Conservation (phyloP, 352 stramenopile species). For the Stephanocyclus meneghinianus region DNA sequence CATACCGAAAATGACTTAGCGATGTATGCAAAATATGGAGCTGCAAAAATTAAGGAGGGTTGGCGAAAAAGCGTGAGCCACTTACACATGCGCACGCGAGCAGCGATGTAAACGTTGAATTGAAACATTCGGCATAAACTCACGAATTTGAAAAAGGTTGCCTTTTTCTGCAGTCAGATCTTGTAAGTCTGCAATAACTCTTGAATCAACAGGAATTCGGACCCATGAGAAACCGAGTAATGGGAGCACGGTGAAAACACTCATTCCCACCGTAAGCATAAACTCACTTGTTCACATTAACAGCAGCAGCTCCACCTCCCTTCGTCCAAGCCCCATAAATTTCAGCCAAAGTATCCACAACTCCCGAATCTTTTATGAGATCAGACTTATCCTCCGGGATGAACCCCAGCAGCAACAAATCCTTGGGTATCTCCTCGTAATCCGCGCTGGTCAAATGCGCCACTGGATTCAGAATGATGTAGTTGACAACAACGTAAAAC, state of each 20-base stretch:
- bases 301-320: slow-evolving; percentile 67
- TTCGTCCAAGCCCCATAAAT: slow-evolving; percentile 80
- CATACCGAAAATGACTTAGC: slow-evolving; percentile 81
- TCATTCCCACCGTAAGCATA: neutral
- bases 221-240: neutral
- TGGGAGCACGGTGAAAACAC: neutral
- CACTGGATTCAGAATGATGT: slow-evolving; percentile 21
- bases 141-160: slow-evolving; percentile 71
- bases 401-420: slow-evolving; percentile 79
- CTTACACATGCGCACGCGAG: too few relatives aligned
- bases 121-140: too few relatives aligned
- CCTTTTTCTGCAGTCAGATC: slow-evolving; percentile 72
- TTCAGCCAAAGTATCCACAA: slow-evolving; percentile 77
- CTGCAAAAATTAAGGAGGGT: too few relatives aligned
- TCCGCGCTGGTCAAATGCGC: slow-evolving; percentile 76
- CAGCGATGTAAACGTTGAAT: too few relatives aligned
- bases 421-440: slow-evolving; percentile 78
- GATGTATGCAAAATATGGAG: slow-evolving; percentile 84
- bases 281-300: slow-evolving; percentile 77
- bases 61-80: too few relatives aligned
- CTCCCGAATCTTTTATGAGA: slow-evolving; percentile 73
- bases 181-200: slow-evolving; percentile 36
- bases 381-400: slow-evolving; percentile 70
- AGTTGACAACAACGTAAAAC: too few relatives aligned
- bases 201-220: neutral